These are phyloP conservation scores for Colletotrichum agaves DNA, from an alignment of 2,329 filamentous ascomycete genomes.

Conservation along the genomic window DNA sequence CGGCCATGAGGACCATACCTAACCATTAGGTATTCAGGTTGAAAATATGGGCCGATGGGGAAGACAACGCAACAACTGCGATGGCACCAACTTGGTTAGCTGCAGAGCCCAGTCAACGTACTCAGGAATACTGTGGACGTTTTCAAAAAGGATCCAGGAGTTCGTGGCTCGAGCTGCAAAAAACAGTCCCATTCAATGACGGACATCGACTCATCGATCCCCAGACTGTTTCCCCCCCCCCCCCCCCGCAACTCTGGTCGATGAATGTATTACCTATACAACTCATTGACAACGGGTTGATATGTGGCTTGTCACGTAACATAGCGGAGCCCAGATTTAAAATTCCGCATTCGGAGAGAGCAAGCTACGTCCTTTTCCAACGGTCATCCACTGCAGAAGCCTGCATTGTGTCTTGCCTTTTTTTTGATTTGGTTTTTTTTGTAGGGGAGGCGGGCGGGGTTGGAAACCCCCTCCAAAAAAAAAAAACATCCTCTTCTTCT, in stretches of 20 bases:
- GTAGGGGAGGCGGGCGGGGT: too few species aligned
- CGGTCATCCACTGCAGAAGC: too few species aligned
- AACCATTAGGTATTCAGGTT: slow-evolving; percentile 18
- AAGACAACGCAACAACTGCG: slow-evolving; percentile 24
- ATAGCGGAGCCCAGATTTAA: too few species aligned
- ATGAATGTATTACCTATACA: background rate
- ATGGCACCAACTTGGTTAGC: slow-evolving; percentile 2
- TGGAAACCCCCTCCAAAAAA: too few species aligned
- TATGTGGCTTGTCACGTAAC: too few species aligned
- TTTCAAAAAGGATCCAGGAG: slow-evolving; percentile 2
- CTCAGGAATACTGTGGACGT: slow-evolving; percentile 12
- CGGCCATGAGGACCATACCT: slow-evolving; percentile 8
- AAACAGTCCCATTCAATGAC: slow-evolving; percentile 2
- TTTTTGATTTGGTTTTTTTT: too few species aligned
- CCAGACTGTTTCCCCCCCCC: background rate
- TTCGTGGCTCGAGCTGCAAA: background rate
- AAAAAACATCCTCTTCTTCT: too few species aligned
- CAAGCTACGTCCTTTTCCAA: too few species aligned
- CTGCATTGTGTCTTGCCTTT: too few species aligned
- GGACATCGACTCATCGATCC: slow-evolving; percentile 22
- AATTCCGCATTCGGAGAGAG: too few species aligned
- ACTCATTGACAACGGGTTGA: too few species aligned
- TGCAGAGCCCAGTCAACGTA: slow-evolving; percentile 4
- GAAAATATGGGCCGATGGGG: slow-evolving; percentile 32
- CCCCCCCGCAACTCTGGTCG: background rate